phyloP scores from a whole-genome alignment of 805 yeast species.

The Groenewaldozyma tartarivorans region DNA sequence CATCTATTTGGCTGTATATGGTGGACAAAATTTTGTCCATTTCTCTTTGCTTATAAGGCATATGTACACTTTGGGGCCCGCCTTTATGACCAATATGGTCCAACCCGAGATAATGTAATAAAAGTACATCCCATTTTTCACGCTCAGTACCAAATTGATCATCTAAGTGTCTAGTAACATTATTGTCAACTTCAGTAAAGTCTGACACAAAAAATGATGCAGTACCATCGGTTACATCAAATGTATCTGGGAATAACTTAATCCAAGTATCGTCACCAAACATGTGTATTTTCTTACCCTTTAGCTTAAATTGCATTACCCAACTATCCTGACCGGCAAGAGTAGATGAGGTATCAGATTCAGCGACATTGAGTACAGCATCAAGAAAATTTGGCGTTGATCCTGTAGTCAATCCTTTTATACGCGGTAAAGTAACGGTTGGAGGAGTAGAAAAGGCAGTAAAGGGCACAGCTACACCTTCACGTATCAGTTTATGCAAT shows the following conservation, averaged over 20 bases:
- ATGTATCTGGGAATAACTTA: slow-evolving; percentile 69
- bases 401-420: slow-evolving; percentile 91
- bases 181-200: slow-evolving; percentile 85
- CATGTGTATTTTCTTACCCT: slow-evolving; percentile 52
- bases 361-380: slow-evolving; percentile 89
- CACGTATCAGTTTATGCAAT: slow-evolving; percentile 53
- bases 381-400: slow-evolving; percentile 90
- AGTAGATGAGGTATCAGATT: slow-evolving; percentile 67
- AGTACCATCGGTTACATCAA: slow-evolving; percentile 70
- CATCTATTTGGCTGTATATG: slow-evolving; percentile 37
- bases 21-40: slow-evolving; percentile 63
- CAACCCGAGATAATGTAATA: slow-evolving; percentile 83
- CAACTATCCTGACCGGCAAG: slow-evolving; percentile 76
- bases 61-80: slow-evolving; percentile 72
- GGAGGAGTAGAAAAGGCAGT: slow-evolving; percentile 94
- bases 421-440: slow-evolving; percentile 88
- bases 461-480: slow-evolving; percentile 72
- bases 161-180: slow-evolving; percentile 82
- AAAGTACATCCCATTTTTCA: slow-evolving; percentile 71
- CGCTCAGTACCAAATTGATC: slow-evolving; percentile 37
- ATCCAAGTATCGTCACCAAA: slow-evolving; percentile 99
- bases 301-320: slow-evolving; percentile 54
- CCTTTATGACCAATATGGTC: slow-evolving; percentile 98
- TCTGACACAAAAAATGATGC: slow-evolving; percentile 92
- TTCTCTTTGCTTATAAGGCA: slow-evolving; percentile 76